Evolutionary conservation across 2,329 filamentous ascomycete species (phyloP), one percentile per base, ranked within the genome.

Genomic region (Penicillium hordei): DNA sequence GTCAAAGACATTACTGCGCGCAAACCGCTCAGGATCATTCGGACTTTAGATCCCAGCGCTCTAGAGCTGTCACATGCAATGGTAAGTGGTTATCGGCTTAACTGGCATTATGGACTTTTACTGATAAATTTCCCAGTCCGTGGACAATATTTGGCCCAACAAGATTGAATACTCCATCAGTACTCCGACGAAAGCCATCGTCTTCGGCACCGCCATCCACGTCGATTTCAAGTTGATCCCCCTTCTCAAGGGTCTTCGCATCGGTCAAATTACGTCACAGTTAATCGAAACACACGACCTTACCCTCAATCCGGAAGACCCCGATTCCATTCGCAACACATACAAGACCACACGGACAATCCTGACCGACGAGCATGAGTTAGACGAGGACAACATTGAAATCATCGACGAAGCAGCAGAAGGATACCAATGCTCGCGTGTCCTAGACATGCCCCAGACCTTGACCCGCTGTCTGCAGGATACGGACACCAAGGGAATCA

Each of bases 81-180:
- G 91, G 91, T 80, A 70, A 63, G 71, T 40, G 19, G 4, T 36
- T 36, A 13, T 29, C 29, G 34, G 50, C 33, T 8, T 19, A 27
- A 48, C 23, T 36, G 34, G 25, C 12, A 4, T 33, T 12, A 33
- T 15, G 29, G 29, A 27, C 5, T 15, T 15, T 44, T 36, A 48
- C 66, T 69, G 50, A 71, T 61, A 33, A 25, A 19, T 44, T 52
- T n/a, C 53, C 23, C 57, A 84, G 80, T 83, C 90, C 62, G 93
- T 97, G 63, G 93, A 97, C 75, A 97, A 97, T 70, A 89, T 96
- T 62, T 99, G 94, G 94, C 90, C 92, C 6, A 94, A 96, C 79
- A 99, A 99, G 80, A 85, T 97, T 67, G 91, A 96, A 73, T 99
- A 99, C 78, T 93, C 91, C 31, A 92, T 99, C 62, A 86, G 91